Evolutionary conservation across 176 grass and related monocot genomes (phyloP), one percentile per base, ranked within the genome.

Genomic region (Lolium perenne): DNA sequence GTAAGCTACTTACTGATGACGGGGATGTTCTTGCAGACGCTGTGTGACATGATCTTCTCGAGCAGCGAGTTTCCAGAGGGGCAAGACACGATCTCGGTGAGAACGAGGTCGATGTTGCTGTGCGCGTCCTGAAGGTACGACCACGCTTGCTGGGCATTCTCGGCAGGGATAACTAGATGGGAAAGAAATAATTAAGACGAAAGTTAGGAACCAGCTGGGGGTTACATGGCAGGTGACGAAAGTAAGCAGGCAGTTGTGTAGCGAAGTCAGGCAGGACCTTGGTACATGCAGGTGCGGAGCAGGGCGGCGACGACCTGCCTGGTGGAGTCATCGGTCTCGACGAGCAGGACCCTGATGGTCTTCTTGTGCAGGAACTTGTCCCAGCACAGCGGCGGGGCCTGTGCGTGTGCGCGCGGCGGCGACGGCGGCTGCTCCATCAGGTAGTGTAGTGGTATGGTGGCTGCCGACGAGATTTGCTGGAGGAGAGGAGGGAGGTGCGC

Each of bases 141-240:
- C 95, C 95, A 98, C 79, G 95, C 95, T 67, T 90, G 93, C 40
- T 90, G 80, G 40, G 89, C 93, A 57, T 92, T 93, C 78, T 85
- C 71, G 40, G 47, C 89, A 71, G 89, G 87, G 80, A 87, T 86
- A 88, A 98, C 95, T 98, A 81, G 55, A 84, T 26, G 0, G 63
- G 6, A 26, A 22, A 0, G 22, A 29, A 8, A 17, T 16, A 53
- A 29, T 49, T 50, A 29, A 53, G 12, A 29, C 3, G 21, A 53
- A 2, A 75, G 68, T 46, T 75, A 50, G 66, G 29, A 69, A 69
- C 35, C 23, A 51, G 46, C 29, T 29, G 29, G 32, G 35, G 63
- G 26, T 7, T 66, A 14, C 10, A 63, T 25, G 7, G 43, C 51
- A 17, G 51, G 6, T 54, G 46, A 48, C 9, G 46, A 43, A 5